Evolutionary conservation across 495 filamentous ascomycete genomes (phyloP), one percentile per base, ranked within the genome.

Genomic region (Podospora pseudopauciseta): DNA sequence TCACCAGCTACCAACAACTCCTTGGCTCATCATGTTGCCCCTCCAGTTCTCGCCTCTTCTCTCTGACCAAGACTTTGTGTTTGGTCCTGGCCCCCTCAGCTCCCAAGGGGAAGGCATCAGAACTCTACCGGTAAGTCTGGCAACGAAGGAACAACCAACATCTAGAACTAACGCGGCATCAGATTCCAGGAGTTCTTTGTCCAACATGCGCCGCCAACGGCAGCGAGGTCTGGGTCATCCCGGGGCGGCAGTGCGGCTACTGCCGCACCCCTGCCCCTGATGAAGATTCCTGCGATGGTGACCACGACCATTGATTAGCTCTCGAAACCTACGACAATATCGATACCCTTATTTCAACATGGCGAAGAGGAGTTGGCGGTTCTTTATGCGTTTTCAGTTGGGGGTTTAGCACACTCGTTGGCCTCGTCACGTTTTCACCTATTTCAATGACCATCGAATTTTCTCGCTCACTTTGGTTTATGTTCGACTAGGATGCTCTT

Each of bases 191-290:
- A 3, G 68, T 76, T n/a, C 71, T 65, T 11, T 79, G 77, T 60
- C 66, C 58, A 2, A 76, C 66, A 1, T 79, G 77, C 60, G 75
- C 77, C 54, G 75, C 73, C 20, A 82, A 83, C 55, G 83, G 83
- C 49, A 70, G 78, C 30, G 83, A 84, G 53, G 78, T 83, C 56
- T 85, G 83, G 83, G 82, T 85, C 58, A 77, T 84, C 53, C 81
- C 81, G 2, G 82, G 83, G 54, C 73, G 78, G 53, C 71, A 77
- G 20, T 85, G 83, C 64, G 75, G 74, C 13, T 77, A 80, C 63
- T 85, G 83, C 71, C 76, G 80, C 30, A 84, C 81, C 0, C 72
- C 77, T 2, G 70, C 72, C 0, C 61, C 70, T 15, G 54, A 30
- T 34, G 66, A 69, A 4, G 63, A 18, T 15, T 1, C 26, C 3